A percentile compares a stretch with the other conserved stretches of the same genome.
Conservation (phyloP, 805 yeast genomes). For the Tanozyma kutaoensis region DNA sequence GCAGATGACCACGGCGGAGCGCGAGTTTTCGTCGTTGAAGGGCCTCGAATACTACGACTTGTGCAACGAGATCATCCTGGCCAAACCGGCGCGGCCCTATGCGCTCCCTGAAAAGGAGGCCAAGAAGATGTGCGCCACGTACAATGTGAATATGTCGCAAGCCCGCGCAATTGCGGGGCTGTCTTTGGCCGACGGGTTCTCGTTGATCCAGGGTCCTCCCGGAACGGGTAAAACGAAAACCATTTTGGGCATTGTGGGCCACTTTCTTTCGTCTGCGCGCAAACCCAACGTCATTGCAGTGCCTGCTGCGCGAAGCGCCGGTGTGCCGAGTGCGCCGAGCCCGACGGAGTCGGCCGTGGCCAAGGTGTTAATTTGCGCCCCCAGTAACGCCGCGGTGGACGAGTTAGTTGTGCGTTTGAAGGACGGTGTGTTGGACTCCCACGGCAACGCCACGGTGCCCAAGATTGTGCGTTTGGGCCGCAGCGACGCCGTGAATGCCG, state of each 20-base stretch:
- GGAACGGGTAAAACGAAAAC: slow-evolving; percentile 99
- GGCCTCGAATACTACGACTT: slow-evolving; percentile 79
- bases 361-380: slow-evolving; percentile 85
- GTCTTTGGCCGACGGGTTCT: slow-evolving; percentile 56
- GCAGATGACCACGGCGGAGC: slow-evolving; percentile 84
- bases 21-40: slow-evolving; percentile 77
- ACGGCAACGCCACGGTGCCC: slow-evolving; percentile 44
- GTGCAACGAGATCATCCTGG: slow-evolving; percentile 49
- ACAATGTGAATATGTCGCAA: slow-evolving; percentile 74
- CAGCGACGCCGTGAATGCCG: slow-evolving; percentile 72
- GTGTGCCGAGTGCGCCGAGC: slow-evolving; percentile 7
- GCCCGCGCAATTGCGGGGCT: slow-evolving; percentile 80
- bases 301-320: slow-evolving; percentile 7
- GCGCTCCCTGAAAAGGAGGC: slow-evolving; percentile 20
- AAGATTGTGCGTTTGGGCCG: slow-evolving; percentile 79
- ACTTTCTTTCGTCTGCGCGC: slow-evolving; percentile 33
- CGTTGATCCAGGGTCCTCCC: slow-evolving; percentile 96
- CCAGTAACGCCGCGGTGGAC: slow-evolving; percentile 98
- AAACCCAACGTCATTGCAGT: slow-evolving; percentile 7
- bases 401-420: slow-evolving; percentile 78
- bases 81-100: slow-evolving; percentile 39
- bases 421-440: slow-evolving; percentile 48
- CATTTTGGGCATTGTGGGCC: slow-evolving; percentile 81
- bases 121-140: slow-evolving; percentile 31
- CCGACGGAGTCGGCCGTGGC: slow-evolving; percentile 5